Percentiles rank a stretch among this genome's conserved stretches.
phyloP scores from a whole-genome alignment of 2,329 filamentous ascomycete genomes.

The Cladosporium sp. region DNA sequence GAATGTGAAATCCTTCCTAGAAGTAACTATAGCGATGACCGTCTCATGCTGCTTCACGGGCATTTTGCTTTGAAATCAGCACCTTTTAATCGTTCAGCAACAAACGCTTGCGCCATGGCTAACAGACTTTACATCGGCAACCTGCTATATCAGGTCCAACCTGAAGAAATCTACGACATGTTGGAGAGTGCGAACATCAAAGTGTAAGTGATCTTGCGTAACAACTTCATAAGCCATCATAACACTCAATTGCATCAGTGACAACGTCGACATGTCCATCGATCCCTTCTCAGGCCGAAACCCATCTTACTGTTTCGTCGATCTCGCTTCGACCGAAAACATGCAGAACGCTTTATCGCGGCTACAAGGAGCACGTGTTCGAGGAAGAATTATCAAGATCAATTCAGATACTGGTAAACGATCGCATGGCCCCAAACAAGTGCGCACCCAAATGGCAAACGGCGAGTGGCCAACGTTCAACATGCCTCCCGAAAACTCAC shows the following conservation, averaged over 20 bases:
- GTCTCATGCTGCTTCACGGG: too few relatives aligned
- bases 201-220: conserved; percentile 26
- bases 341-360: conserved; percentile 55
- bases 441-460: neutral
- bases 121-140: conserved; percentile 48
- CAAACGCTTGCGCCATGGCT: neutral
- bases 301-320: conserved; percentile 71
- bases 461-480: neutral
- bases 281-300: conserved; percentile 65
- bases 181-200: conserved; percentile 14
- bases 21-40: too few relatives aligned
- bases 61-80: too few relatives aligned
- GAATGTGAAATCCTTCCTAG: too few relatives aligned
- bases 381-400: conserved; percentile 58
- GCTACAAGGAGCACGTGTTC: conserved; percentile 51
- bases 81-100: too few relatives aligned
- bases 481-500: neutral
- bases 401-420: conserved; percentile 34
- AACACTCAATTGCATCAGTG: conserved; percentile 31
- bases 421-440: neutral
- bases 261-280: conserved; percentile 62
- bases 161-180: conserved; percentile 22
- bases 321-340: conserved; percentile 54
- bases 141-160: conserved; percentile 51
- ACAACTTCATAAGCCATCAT: conserved; percentile 1